Conservation (phyloP, 257 asterid species). For the Solanum sitiens region DNA sequence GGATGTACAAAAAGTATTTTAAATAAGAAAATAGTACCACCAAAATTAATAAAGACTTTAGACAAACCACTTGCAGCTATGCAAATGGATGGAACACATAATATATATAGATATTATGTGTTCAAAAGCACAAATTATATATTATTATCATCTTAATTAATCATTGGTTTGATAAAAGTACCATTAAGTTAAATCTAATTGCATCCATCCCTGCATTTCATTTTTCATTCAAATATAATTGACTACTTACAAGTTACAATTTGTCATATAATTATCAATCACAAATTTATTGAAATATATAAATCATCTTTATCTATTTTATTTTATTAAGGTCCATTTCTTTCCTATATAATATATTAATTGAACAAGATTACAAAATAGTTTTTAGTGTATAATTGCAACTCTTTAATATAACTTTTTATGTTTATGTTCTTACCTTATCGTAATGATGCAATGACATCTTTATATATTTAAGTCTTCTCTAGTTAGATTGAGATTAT, state of each 20-base stretch:
- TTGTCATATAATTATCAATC: neutral
- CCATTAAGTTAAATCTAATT: neutral
- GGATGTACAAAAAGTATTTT: too few relatives aligned
- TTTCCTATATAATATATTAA: neutral
- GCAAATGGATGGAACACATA: too few relatives aligned
- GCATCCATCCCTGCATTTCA: too few relatives aligned
- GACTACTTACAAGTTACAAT: neutral
- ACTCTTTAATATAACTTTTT: neutral
- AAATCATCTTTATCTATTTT: neutral
- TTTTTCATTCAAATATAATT: too few relatives aligned
- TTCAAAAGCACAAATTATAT: too few relatives aligned
- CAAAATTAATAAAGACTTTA: too few relatives aligned
- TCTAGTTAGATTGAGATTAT: neutral
- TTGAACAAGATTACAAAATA: neutral
- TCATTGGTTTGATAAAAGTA: neutral
- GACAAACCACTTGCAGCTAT: too few relatives aligned
- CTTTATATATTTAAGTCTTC: neutral
- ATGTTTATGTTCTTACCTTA: neutral
- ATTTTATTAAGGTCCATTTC: neutral
- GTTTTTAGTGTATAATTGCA: neutral
- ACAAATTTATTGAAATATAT: neutral
- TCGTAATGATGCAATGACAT: too few relatives aligned
- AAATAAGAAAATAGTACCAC: too few relatives aligned
- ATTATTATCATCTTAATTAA: neutral
- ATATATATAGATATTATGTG: too few relatives aligned